Evolutionary conservation across 2,329 filamentous ascomycete genomes (phyloP), one percentile per base, ranked within the genome.

Genomic region (Diaporthe eres): DNA sequence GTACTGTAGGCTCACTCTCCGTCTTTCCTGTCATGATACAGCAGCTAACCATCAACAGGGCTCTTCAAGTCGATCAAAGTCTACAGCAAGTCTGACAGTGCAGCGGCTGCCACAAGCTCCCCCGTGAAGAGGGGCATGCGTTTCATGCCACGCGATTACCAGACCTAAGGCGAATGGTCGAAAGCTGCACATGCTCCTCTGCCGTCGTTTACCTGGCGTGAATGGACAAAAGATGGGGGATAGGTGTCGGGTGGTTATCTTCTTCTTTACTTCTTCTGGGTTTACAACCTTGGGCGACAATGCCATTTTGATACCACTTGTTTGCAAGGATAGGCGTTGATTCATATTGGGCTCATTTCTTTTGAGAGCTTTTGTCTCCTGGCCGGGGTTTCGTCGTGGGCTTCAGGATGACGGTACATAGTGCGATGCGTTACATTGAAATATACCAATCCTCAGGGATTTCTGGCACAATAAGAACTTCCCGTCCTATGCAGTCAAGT

Each of bases 41-140:
- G 44, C 44, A 67, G 63, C 63, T 67, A 10, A 67, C 3, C 10
- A 49, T 51, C 63, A 67, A 67, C 44, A 67, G 63, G 63, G 76
- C 60, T 77, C 39, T 58, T 77, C 51, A 77, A 77, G n/a, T 76
- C 71, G 10, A 74, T 77, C 60, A 77, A 76, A 28, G 76, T 74
- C 37, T 77, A 76, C 67, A 58, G 55, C 9, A 71, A 67, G 47
- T 34, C 71, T 31, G 28, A 4, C 13, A 58, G 31, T 22, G 49
- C 37, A 12, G 73, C 51, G 3, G 17, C 63, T 31, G 47, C 42
- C 15, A 49, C 34, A 22, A 49, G 44, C 25, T 13, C 25, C 17
- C n/a, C 37, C 31, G 39, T 51, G n/a, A 73, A 55, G 60, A 65
- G 71, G 28, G 71, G 71, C n/a, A 65, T 73, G 71, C 71, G 58